These are phyloP conservation scores for Ceratocystis smalleyi DNA, from an alignment of 2,329 filamentous ascomycete species.

Conservation along the genomic window DNA sequence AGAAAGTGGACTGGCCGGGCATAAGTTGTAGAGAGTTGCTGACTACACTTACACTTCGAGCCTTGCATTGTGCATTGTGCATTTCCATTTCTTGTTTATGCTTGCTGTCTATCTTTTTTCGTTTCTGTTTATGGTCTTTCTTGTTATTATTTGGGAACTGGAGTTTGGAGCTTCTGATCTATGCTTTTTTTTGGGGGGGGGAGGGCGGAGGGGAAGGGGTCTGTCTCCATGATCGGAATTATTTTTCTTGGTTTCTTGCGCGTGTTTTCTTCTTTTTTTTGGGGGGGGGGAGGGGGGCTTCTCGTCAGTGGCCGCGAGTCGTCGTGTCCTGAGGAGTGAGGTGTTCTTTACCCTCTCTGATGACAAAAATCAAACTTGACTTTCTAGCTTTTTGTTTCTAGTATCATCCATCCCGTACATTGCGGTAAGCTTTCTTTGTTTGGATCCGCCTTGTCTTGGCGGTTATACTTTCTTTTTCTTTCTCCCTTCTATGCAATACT, in stretches of 20 bases:
- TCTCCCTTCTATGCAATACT: no score
- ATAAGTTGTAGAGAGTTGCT: no score
- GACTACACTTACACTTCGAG: no score
- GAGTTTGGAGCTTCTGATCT: constrained; percentile 2
- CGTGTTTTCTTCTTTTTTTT: not conserved
- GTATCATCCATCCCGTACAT: not conserved
- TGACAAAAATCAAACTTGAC: not conserved
- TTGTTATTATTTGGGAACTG: constrained; percentile 11
- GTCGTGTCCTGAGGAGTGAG: not conserved
- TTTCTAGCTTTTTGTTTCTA: not conserved
- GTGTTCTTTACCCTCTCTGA: not conserved
- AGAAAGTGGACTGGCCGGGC: constrained; percentile 33
- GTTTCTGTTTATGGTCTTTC: not conserved
- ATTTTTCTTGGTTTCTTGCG: not conserved
- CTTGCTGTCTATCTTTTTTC: not conserved
- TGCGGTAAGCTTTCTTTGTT: not conserved
- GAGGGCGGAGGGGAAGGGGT: not conserved
- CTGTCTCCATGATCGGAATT: constrained; percentile 11
- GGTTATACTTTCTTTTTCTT: not conserved
- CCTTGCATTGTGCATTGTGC: not conserved
- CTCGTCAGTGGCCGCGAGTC: not conserved
- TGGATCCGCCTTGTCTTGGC: not conserved
- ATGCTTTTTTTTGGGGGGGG: constrained; percentile 5
- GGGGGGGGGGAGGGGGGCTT: no score
- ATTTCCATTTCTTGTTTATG: not conserved